A percentile compares a stretch with the other conserved stretches of the same genome.
These are phyloP conservation scores for Macrolepiota fuliginosa DNA, from an alignment of 768 basidiomycete species.

Conservation along the genomic window DNA sequence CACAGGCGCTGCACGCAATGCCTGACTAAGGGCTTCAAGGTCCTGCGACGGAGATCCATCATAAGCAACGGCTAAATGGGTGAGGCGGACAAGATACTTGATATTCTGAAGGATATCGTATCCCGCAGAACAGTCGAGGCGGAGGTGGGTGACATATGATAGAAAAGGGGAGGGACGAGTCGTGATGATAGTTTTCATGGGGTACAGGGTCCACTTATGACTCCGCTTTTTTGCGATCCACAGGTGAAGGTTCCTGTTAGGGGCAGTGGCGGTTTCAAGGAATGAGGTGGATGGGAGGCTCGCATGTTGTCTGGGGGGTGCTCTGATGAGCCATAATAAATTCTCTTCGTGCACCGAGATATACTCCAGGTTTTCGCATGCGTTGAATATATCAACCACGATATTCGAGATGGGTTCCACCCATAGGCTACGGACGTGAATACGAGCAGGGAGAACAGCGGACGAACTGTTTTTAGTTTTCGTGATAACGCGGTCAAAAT, in stretches of 20 bases:
- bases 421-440: slow-evolving; percentile 20
- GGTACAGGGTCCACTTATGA: slow-evolving; percentile 14
- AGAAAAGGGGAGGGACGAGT: slow-evolving; percentile 16
- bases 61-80: slow-evolving; percentile 22
- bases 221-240: slow-evolving; percentile 13
- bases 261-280: not conserved
- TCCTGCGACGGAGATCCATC: slow-evolving; percentile 13
- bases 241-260: slow-evolving; percentile 14
- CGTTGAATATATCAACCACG: slow-evolving; percentile 17
- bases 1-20: slow-evolving; percentile 12
- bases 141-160: slow-evolving; percentile 21
- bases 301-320: not conserved
- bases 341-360: slow-evolving; percentile 21
- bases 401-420: slow-evolving; percentile 16
- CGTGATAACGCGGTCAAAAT: slow-evolving; percentile 2
- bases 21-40: slow-evolving; percentile 13
- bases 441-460: not conserved
- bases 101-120: slow-evolving; percentile 17
- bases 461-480: not conserved
- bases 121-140: slow-evolving; percentile 14
- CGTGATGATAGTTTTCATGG: not conserved
- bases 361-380: slow-evolving; percentile 17
- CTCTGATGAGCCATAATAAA: slow-evolving; percentile 19
- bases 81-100: slow-evolving; percentile 18
- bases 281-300: slow-evolving; percentile 1